phyloP scores from a whole-genome alignment of 192 early-diverging fungal species.

The Powellomyces hirtus region DNA sequence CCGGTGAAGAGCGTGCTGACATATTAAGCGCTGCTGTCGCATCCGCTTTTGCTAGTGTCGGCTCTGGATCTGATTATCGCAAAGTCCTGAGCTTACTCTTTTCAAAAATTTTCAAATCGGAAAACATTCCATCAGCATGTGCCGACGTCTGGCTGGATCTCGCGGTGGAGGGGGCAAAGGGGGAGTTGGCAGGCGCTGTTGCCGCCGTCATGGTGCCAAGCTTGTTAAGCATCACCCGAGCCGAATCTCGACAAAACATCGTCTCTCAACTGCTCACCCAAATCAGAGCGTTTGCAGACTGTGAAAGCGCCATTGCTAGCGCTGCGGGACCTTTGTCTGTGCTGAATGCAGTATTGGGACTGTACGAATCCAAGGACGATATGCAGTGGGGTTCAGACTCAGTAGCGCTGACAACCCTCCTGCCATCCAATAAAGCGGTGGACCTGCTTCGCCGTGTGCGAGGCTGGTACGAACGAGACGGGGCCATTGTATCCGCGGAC shows the following conservation, averaged over 20 bases:
- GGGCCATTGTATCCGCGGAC: conserved; percentile 1
- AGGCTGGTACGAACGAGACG: conserved; percentile 21
- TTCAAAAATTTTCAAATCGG: neutral
- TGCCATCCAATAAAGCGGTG: neutral
- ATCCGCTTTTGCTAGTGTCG: neutral
- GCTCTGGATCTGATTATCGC: neutral
- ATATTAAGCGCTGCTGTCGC: neutral
- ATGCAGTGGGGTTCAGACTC: neutral
- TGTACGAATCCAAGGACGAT: neutral
- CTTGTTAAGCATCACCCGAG: neutral
- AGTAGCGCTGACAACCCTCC: neutral
- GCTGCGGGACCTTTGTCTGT: neutral
- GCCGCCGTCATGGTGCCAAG: neutral
- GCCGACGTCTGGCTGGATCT: neutral
- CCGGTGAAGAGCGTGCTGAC: neutral
- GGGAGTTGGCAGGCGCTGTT: neutral
- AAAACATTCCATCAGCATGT: neutral
- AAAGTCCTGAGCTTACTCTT: neutral
- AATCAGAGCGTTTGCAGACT: neutral
- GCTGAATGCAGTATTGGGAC: neutral
- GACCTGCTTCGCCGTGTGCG: conserved; percentile 13
- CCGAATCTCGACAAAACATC: neutral
- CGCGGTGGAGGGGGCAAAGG: neutral
- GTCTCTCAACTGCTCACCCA: neutral
- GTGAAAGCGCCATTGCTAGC: neutral